A percentile compares a stretch with the other conserved stretches of the same genome.
Evolutionary conservation across 2,329 filamentous ascomycete genomes (phyloP).

Genomic region (Huntiella savannae): DNA sequence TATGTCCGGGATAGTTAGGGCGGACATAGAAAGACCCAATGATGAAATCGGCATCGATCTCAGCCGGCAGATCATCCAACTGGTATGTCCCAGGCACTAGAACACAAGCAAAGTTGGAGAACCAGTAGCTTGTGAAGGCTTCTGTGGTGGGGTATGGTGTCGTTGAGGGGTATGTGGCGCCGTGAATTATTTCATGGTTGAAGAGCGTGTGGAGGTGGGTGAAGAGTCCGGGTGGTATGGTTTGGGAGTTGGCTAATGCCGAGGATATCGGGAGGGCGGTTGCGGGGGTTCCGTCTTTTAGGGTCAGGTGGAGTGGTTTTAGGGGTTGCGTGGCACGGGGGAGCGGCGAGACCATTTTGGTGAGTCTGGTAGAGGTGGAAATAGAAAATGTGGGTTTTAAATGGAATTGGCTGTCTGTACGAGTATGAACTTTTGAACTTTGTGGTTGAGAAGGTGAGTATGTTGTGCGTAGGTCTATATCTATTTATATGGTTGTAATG

Average conservation of each 20-base stretch:
- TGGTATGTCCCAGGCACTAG: slow-evolving; percentile 51
- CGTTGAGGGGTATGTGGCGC: slow-evolving; percentile 78
- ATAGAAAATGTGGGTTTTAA: neutral
- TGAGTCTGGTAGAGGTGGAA: neutral
- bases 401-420: neutral
- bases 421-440: too few relatives aligned
- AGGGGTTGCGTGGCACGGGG: slow-evolving; percentile 43
- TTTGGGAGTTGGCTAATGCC: slow-evolving; percentile 47
- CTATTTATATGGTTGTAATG: neutral
- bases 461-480: neutral
- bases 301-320: slow-evolving; percentile 45
- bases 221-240: slow-evolving; percentile 58
- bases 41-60: slow-evolving; percentile 1
- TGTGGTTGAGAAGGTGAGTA: neutral
- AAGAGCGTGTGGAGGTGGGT: slow-evolving; percentile 66
- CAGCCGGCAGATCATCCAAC: too few relatives aligned
- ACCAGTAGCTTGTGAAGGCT: slow-evolving; percentile 70
- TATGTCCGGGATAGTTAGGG: slow-evolving; percentile 79
- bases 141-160: slow-evolving; percentile 46
- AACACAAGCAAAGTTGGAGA: slow-evolving; percentile 73
- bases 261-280: slow-evolving; percentile 49
- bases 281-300: slow-evolving; percentile 63
- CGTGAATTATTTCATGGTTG: slow-evolving; percentile 78
- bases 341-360: slow-evolving; percentile 50
- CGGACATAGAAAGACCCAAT: slow-evolving; percentile 88